These are phyloP conservation scores for Verticillium zaregamsianum DNA, from an alignment of 2,329 filamentous ascomycete species.

Conservation along the genomic window DNA sequence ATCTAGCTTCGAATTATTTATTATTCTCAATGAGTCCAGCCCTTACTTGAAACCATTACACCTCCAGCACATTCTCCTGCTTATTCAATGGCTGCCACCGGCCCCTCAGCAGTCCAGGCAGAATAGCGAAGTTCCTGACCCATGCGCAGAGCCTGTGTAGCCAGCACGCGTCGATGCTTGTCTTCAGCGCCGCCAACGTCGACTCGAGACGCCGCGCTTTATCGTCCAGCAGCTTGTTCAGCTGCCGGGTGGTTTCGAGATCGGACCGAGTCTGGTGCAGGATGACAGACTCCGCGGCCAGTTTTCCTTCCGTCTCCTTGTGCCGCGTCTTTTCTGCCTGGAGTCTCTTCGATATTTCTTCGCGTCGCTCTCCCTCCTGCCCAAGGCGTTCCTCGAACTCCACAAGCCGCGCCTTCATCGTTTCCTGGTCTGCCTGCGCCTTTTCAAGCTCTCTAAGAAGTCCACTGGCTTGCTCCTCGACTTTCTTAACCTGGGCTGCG, in stretches of 20 bases:
- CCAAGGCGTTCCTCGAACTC: not conserved
- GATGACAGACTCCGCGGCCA: not conserved
- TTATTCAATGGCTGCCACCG: not conserved
- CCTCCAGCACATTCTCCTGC: not conserved
- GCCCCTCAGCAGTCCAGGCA: not conserved
- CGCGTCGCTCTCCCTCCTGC: not conserved
- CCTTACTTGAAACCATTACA: not conserved
- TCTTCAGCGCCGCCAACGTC: not conserved
- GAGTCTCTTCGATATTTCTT: not conserved
- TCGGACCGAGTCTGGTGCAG: not conserved
- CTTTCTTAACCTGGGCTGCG: not conserved
- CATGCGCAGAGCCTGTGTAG: not conserved
- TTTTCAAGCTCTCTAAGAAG: not conserved
- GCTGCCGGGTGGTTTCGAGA: not conserved
- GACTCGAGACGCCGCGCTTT: not conserved
- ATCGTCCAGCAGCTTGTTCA: not conserved
- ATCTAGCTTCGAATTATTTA: not conserved
- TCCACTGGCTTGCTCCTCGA: not conserved
- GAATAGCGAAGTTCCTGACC: not conserved
- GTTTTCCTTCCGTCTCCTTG: not conserved
- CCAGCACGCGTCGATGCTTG: not conserved
- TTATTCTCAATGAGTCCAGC: not conserved
- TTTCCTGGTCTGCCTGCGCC: not conserved
- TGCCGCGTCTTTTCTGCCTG: not conserved
- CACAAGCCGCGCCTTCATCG: not conserved